Base-by-base conservation (phyloP, 345 rosid species). In the Pistacia atlantica region DNA sequence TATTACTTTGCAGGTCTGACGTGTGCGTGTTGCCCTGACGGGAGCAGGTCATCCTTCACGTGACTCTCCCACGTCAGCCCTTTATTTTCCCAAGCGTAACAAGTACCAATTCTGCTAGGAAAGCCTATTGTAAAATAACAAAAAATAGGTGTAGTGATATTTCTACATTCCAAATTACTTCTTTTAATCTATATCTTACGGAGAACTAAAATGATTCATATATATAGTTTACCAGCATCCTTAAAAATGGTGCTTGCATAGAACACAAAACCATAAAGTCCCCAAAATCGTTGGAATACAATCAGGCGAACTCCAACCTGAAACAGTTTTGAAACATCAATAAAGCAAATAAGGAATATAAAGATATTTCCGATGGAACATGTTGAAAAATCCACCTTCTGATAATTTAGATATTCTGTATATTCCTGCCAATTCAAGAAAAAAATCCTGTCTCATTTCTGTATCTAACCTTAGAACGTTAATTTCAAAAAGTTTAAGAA, bases 291-390 rank as follows among this genome's bases (percentile, higher is more conserved):
- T 76, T 83, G 89, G 55, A 86, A 61, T 18, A 83, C 67, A 80
- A 83, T 83, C 49, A 83, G 67, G 46, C 89, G 87, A 35, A 86
- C 79, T 72, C 87, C 89, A 70, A 83, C 82, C 85, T 86, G 42
- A 60, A 74, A 13, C 1, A 59, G 28, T 60, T 42, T 18, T 11
- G 3, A 18, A 49, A 28, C 37, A 38, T 46, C 7, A 31, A 68
- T 4, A 7, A n/a, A 57, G 20, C n/a, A 55, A 17, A 16, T 18
- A 61, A 7, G 12, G 16, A 10, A 57, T 52, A 59, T 37, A 64
- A 65, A 62, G 66, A 71, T 79, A 79, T 81, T 74, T 79, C 75
- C 48, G 1, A 57, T 67, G 80, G 74, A 79, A 67, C 65, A 84
- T 51, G 51, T 72, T 75, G 3, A 69, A 8, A 56, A 81, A 14